Percentiles rank a stretch among this genome's conserved stretches.
Conservation (phyloP, 2,329 filamentous ascomycete species). For the Penicillium digitatum region DNA sequence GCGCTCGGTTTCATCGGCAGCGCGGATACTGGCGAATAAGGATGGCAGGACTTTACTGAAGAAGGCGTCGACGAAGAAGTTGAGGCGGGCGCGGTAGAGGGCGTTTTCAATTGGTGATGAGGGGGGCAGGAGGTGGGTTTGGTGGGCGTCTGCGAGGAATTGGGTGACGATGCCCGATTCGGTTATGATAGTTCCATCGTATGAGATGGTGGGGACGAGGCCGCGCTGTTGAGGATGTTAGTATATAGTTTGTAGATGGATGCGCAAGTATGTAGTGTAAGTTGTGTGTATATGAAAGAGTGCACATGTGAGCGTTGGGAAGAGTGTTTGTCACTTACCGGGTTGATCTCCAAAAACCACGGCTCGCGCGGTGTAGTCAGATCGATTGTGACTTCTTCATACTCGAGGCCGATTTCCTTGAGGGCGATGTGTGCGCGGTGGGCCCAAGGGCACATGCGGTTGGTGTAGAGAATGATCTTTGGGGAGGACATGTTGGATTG, state of each 20-base stretch:
- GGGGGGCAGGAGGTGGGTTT: slow-evolving; percentile 61
- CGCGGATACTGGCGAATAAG: slow-evolving; percentile 48
- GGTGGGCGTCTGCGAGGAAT: slow-evolving; percentile 67
- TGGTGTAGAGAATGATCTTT: slow-evolving; percentile 67
- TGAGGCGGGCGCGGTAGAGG: slow-evolving; percentile 61
- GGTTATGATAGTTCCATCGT: slow-evolving; percentile 66
- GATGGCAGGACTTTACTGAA: slow-evolving; percentile 55
- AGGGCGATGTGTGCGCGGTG: slow-evolving; percentile 72
- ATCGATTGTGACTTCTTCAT: slow-evolving; percentile 70
- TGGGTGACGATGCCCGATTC: slow-evolving; percentile 68
- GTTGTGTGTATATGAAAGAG: not conserved
- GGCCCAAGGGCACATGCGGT: slow-evolving; percentile 66
- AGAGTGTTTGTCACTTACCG: slow-evolving; percentile 40
- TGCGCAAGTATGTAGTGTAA: too few species aligned
- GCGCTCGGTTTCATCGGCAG: slow-evolving; percentile 50
- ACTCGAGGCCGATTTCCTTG: slow-evolving; percentile 61
- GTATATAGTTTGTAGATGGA: not conserved
- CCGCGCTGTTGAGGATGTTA: slow-evolving; percentile 51
- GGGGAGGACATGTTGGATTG: slow-evolving; percentile 29
- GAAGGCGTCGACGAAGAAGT: slow-evolving; percentile 70
- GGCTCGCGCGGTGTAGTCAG: slow-evolving; percentile 63
- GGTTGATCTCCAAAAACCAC: slow-evolving; percentile 74
- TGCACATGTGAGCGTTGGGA: too few species aligned
- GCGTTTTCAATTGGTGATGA: slow-evolving; percentile 53
- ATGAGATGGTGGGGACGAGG: slow-evolving; percentile 67